phyloP scores from a whole-genome alignment of 495 filamentous ascomycete species.

The Neurospora sp. region DNA sequence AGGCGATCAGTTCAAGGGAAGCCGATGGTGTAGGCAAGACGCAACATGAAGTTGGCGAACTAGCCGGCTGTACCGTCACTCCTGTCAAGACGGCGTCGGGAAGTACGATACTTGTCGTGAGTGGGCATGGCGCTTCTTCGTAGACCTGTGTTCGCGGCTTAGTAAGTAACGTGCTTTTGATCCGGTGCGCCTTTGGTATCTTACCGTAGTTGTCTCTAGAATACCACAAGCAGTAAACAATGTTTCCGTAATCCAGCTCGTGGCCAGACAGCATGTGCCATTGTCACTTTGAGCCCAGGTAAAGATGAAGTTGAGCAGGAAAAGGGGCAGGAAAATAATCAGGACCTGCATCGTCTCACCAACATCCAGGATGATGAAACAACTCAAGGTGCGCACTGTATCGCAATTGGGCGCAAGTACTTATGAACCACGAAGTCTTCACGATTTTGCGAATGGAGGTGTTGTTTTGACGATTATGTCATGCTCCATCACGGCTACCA shows the following conservation, averaged over 20 bases:
- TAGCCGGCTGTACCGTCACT: conserved; percentile 13
- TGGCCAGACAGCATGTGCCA: conserved; percentile 7
- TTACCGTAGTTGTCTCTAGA: conserved; percentile 8
- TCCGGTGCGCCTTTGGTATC: neutral
- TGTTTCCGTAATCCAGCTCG: conserved; percentile 12
- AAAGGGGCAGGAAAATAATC: neutral
- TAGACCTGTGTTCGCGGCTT: neutral
- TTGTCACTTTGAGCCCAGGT: neutral
- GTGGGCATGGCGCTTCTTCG: neutral
- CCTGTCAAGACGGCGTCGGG: conserved; percentile 6
- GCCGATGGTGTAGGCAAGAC: conserved; percentile 9
- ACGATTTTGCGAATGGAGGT: neutral
- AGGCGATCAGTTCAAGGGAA: conserved; percentile 8
- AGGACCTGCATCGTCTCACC: neutral
- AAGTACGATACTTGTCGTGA: conserved; percentile 9
- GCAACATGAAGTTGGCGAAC: conserved; percentile 16
- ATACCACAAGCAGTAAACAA: conserved; percentile 7
- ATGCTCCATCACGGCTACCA: neutral
- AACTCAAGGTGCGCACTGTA: neutral
- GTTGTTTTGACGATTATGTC: neutral
- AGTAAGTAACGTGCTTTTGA: neutral
- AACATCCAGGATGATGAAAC: neutral
- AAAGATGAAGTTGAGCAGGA: neutral
- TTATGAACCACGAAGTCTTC: neutral
- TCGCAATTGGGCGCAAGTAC: neutral